Evolutionary conservation across 176 grass and related monocot genomes (phyloP), one percentile per base, ranked within the genome.

Genomic region (Luzula sylvatica): DNA sequence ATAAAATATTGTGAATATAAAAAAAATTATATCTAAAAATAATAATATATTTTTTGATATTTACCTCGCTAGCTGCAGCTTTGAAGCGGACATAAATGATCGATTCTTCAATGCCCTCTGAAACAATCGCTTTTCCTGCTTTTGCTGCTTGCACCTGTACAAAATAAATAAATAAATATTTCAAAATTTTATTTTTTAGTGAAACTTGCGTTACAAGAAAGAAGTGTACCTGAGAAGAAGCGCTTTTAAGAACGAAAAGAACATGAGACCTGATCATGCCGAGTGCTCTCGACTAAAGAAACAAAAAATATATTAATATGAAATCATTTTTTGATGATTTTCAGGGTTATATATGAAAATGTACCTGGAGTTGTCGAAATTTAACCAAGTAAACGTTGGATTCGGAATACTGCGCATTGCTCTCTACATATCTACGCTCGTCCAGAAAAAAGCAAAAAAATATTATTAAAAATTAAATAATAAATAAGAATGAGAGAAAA

Each of bases 1-100:
- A 74, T 15, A 23, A 58, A 42, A 22, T 50, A 47, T 46, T 46
- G 22, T 43, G 13, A 45, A 43, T 61, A 25, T 15, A 64, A 49
- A 19, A 17, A 28, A 64, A 46, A 12, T 21, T 11, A 51, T 21
- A 5, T 4, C 3, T 49, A 64, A 0, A 15, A 35, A 16, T 50
- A 4, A 25, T 64, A 11, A 35, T 35, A 35, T 35, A 26, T 17
- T 32, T 48, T 19, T 23, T 19, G 15, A 24, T 43, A 1, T 58
- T 50, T 86, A 86, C 90, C 90, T 96, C 84, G 46, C 81, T 85
- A 68, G 84, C 90, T 52, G 90, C 84, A 23, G 90, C 90, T 72
- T 96, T 96, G 55, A 96, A 96, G 52, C 84, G 84, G 73, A 96
- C 90, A 72, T 96, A 96, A 50, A 96, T 96, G 73, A 96, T 77